Conservation (phyloP, 257 asterid species). For the Scutellaria barbata region DNA sequence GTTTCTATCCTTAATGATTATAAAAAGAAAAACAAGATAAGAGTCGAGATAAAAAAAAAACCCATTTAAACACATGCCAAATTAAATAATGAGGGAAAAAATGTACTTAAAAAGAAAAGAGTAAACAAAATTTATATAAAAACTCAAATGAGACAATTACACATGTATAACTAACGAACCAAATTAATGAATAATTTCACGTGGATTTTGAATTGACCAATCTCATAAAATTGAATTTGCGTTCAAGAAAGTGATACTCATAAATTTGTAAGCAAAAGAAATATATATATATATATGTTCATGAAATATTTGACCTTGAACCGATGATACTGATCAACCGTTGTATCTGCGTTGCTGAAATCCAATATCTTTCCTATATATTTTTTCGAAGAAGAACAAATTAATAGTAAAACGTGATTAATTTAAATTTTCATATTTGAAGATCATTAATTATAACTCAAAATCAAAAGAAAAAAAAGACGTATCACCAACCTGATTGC, state of each 20-base stretch:
- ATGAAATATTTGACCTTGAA: constrained; percentile 51
- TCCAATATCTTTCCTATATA: constrained; percentile 69
- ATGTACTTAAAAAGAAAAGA: too few species aligned
- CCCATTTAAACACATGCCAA: too few species aligned
- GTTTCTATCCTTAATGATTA: not conserved
- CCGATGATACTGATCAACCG: constrained; percentile 91
- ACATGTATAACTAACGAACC: too few species aligned
- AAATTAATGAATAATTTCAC: too few species aligned
- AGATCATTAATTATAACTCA: not conserved
- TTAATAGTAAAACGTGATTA: not conserved
- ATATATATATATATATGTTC: too few species aligned
- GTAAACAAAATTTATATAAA: too few species aligned
- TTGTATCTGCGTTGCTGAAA: constrained; percentile 80
- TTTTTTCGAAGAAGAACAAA: not conserved
- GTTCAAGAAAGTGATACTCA: too few species aligned
- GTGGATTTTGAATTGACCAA: too few species aligned
- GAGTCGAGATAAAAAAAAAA: not conserved
- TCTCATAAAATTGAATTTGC: too few species aligned
- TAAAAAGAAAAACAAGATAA: not conserved
- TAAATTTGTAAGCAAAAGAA: too few species aligned
- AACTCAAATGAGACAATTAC: too few species aligned
- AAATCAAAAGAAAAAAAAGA: not conserved
- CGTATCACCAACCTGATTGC: constrained; percentile 53
- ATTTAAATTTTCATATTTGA: not conserved
- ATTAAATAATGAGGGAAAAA: too few species aligned